Base-by-base conservation (phyloP, 768 basidiomycete species). In the Antrodiella citrinella region DNA sequence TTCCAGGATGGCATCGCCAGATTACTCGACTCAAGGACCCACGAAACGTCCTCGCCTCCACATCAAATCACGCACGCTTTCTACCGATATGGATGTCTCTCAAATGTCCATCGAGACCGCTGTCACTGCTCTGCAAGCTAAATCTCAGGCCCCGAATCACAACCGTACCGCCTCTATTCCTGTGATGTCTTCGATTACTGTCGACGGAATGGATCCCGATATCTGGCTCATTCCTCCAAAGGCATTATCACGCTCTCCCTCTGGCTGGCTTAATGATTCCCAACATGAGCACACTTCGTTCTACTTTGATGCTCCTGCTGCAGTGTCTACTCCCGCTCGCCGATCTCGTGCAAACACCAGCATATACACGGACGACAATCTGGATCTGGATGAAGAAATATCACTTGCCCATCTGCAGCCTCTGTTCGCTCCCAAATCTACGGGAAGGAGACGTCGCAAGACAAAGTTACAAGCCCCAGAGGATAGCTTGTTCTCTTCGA, bases 51-150 rank as follows among this genome's bases (percentile, higher is more conserved):
- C 61, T 9, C 30, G 30, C 30, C 54, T 60, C 7, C 67, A 66
- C 44, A 50, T 50, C 9, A 72, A 74, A 54, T 60, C 71, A 0
- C 72, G 71, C 12, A 69, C 71, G 1, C 67, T 71, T n/a, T 73
- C 76, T 13, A 56, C 54, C 20, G 48, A 47, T 40, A 42, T 50
- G 19, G 35, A 35, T 7, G 7, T 15, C 15, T 15, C 7, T 35
- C 21, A 24, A 12, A 24, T 23, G 25, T 19, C 15, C 18, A 3
- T 2, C 23, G 45, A 4, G 18, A 13, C 4, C 3, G 18, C 21
- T 30, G 21, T 9, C 11, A 4, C 30, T 18, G 23, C 24, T 45
- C 7, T 21, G 15, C 44, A 45, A 21, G 7, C 4, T 21, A 15
- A 35, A 45, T 13, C 22, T 35, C 21, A 24, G 19, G 38, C 25